Percentiles rank a stretch among this genome's conserved stretches.
These are phyloP conservation scores for Tricholoma matsutake DNA, from an alignment of 768 basidiomycete species.

Conservation along the genomic window DNA sequence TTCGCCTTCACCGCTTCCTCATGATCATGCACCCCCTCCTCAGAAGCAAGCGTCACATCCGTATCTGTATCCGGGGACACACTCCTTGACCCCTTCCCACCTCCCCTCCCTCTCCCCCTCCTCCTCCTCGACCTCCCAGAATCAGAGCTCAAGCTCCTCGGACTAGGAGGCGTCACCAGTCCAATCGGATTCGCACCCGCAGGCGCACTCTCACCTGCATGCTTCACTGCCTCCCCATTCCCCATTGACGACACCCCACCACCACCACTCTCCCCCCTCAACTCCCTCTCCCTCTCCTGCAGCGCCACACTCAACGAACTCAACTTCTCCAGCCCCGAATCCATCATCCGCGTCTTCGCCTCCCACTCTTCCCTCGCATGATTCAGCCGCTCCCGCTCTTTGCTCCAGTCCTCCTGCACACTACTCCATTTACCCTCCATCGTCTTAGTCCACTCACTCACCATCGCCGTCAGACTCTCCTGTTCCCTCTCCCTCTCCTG, in stretches of 20 bases:
- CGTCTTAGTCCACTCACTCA: slow-evolving; percentile 70
- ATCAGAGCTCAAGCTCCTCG: slow-evolving; percentile 66
- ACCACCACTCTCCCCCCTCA: slow-evolving; percentile 22
- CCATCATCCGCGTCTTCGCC: slow-evolving; percentile 47
- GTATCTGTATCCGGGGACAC: slow-evolving; percentile 21
- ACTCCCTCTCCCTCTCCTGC: slow-evolving; percentile 18
- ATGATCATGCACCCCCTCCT: slow-evolving; percentile 29
- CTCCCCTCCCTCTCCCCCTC: slow-evolving; percentile 15
- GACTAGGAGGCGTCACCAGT: slow-evolving; percentile 74
- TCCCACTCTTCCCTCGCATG: slow-evolving; percentile 85
- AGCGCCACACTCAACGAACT: slow-evolving; percentile 31
- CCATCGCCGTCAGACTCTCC: slow-evolving; percentile 50
- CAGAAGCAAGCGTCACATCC: slow-evolving; percentile 30
- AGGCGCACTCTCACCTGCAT: slow-evolving; percentile 1
- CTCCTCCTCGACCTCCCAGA: slow-evolving; percentile 48
- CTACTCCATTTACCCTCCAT: slow-evolving; percentile 78
- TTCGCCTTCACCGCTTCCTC: slow-evolving; percentile 1
- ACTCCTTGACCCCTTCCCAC: slow-evolving; percentile 22
- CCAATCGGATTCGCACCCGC: slow-evolving; percentile 28
- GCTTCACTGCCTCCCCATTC: slow-evolving; percentile 38
- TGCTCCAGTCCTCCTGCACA: slow-evolving; percentile 79
- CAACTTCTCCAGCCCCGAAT: slow-evolving; percentile 49
- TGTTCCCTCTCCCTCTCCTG: slow-evolving; percentile 26
- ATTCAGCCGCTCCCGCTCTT: slow-evolving; percentile 73
- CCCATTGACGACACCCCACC: slow-evolving; percentile 7